These are phyloP conservation scores for Desmodesmus armatus DNA, from an alignment of 139 green algal species.

Conservation along the genomic window DNA sequence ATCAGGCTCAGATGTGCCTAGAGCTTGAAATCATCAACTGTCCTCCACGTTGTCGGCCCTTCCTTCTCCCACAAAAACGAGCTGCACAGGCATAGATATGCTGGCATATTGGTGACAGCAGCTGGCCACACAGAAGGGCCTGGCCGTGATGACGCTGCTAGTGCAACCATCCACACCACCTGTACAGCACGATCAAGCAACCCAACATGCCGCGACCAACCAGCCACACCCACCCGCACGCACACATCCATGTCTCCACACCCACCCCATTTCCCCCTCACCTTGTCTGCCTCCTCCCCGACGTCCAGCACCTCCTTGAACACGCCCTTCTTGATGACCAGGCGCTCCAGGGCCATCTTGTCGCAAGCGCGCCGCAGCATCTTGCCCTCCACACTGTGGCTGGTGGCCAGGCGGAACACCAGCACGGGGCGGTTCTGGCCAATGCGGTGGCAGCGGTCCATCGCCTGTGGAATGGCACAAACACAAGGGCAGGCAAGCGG, in stretches of 20 bases:
- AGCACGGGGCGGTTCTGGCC: conserved; percentile 97
- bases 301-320: conserved; percentile 83
- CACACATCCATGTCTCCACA: background rate
- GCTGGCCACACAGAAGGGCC: too few species aligned
- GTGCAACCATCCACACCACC: too few species aligned
- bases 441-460: conserved; percentile 99
- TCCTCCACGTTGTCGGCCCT: too few species aligned
- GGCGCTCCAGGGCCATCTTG: conserved; percentile 93
- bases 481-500: background rate
- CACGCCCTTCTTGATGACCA: conserved; percentile 97
- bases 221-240: background rate
- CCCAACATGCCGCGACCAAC: too few species aligned
- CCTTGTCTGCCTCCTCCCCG: background rate
- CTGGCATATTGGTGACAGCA: too few species aligned
- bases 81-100: too few species aligned
- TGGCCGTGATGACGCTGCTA: too few species aligned
- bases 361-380: conserved; percentile 89
- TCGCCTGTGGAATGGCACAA: conserved; percentile 78
- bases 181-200: background rate
- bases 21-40: too few species aligned
- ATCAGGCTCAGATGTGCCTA: too few species aligned
- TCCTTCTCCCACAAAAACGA: too few species aligned
- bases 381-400: conserved; percentile 93
- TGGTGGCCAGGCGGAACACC: conserved; percentile 93
- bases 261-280: background rate